These are phyloP conservation scores for Collybia sordida DNA, from an alignment of 768 basidiomycete genomes.

Conservation along the genomic window DNA sequence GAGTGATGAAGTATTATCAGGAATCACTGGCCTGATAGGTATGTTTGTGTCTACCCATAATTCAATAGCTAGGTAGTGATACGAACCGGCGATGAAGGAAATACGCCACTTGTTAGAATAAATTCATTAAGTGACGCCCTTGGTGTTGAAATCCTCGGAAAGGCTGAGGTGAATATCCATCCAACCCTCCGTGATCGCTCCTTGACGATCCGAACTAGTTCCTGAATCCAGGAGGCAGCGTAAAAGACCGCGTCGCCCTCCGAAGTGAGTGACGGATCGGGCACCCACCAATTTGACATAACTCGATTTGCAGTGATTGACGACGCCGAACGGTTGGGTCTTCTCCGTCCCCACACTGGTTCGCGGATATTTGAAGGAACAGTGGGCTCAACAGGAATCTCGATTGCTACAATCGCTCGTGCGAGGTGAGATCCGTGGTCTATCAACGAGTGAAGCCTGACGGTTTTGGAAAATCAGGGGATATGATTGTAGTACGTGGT, in stretches of 20 bases:
- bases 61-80: not conserved
- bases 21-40: constrained; percentile 88
- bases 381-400: constrained; percentile 94
- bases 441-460: not conserved
- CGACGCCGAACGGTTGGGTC: constrained; percentile 83
- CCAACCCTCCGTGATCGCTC: not conserved
- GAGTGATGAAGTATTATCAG: constrained; percentile 76
- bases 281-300: not conserved
- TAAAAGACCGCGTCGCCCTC: constrained; percentile 96
- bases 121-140: constrained; percentile 88
- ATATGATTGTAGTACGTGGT: constrained; percentile 75
- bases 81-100: constrained; percentile 51
- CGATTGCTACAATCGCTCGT: constrained; percentile 88
- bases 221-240: constrained; percentile 95
- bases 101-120: constrained; percentile 91
- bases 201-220: constrained; percentile 49
- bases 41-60: constrained; percentile 13
- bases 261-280: constrained; percentile 54
- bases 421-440: constrained; percentile 58
- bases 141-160: constrained; percentile 93
- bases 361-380: constrained; percentile 98
- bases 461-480: constrained; percentile 52
- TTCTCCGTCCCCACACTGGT: constrained; percentile 82
- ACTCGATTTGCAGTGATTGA: constrained; percentile 70
- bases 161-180: constrained; percentile 72